A percentile compares a stretch with the other conserved stretches of the same genome.
Evolutionary conservation across 805 yeast genomes (phyloP).

Genomic region (Zygosaccharomyces bisporus): DNA sequence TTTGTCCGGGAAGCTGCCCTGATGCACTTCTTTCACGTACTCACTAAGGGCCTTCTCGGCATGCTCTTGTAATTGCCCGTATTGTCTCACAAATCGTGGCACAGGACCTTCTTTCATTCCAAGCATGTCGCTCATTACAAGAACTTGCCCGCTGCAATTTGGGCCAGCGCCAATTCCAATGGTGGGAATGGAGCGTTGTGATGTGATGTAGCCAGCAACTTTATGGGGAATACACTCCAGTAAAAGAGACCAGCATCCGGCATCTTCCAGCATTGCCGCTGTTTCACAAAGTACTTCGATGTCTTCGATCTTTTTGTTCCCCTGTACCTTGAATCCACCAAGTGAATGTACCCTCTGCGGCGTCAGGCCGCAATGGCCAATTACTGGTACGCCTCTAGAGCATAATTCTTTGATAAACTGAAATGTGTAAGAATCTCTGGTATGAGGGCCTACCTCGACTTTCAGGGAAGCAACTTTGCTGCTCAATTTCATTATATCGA

Average conservation of each 20-base stretch:
- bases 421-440: constrained; percentile 43
- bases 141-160: constrained; percentile 79
- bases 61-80: constrained; percentile 46
- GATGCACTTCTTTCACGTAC: constrained; percentile 60
- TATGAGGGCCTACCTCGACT: constrained; percentile 66
- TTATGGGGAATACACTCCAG: constrained; percentile 83
- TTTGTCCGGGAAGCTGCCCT: constrained; percentile 54
- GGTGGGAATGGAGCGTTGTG: constrained; percentile 62
- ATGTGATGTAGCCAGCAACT: constrained; percentile 63
- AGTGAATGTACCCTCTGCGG: constrained; percentile 78
- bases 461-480: constrained; percentile 42
- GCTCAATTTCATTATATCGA: constrained; percentile 37
- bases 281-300: constrained; percentile 61
- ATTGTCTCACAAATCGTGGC: constrained; percentile 76
- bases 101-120: constrained; percentile 60
- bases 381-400: constrained; percentile 75
- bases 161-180: constrained; percentile 97
- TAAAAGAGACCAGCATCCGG: constrained; percentile 74
- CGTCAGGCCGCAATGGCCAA: constrained; percentile 89
- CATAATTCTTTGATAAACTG: constrained; percentile 54
- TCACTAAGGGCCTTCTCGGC: constrained; percentile 50
- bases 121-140: constrained; percentile 79
- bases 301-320: constrained; percentile 46
- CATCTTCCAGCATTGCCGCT: constrained; percentile 62
- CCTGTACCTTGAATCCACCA: constrained; percentile 90